Conservation (phyloP, 805 yeast species). For the Zygosaccharomyces bailii region DNA sequence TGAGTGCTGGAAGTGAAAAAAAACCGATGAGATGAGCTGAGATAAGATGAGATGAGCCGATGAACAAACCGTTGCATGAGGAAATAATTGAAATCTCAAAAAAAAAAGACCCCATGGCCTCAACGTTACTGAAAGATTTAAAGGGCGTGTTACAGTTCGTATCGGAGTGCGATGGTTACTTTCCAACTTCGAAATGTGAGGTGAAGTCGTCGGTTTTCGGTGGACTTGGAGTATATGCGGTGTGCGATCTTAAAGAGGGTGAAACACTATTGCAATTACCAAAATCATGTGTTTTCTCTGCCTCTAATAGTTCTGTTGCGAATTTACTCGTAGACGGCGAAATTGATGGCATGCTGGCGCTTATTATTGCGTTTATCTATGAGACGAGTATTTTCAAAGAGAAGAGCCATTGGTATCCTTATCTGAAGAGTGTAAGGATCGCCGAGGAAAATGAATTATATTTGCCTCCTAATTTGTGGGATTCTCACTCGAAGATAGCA, state of each 20-base stretch:
- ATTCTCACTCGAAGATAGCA: slow-evolving; percentile 42
- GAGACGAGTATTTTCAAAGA: slow-evolving; percentile 53
- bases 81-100: background rate
- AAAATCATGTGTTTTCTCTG: slow-evolving; percentile 56
- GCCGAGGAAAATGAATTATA: slow-evolving; percentile 34
- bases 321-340: slow-evolving; percentile 61
- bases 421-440: slow-evolving; percentile 51
- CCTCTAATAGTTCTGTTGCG: slow-evolving; percentile 58
- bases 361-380: slow-evolving; percentile 67
- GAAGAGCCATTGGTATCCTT: slow-evolving; percentile 79
- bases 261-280: slow-evolving; percentile 54
- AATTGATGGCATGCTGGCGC: slow-evolving; percentile 60
- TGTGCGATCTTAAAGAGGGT: slow-evolving; percentile 37
- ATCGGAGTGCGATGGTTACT: slow-evolving; percentile 47
- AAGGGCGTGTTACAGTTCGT: slow-evolving; percentile 50
- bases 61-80: background rate
- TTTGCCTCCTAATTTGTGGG: slow-evolving; percentile 69
- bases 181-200: slow-evolving; percentile 47
- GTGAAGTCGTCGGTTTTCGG: slow-evolving; percentile 50
- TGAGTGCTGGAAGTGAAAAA: background rate
- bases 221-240: slow-evolving; percentile 74
- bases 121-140: slow-evolving; percentile 27
- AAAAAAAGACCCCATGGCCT: slow-evolving; percentile 29
- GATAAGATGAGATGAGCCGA: slow-evolving; percentile 14
- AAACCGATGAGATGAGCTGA: slow-evolving; percentile 3